Evolutionary conservation across 176 grass and related monocot species (phyloP).

Genomic region (Phoenix roebelenii): DNA sequence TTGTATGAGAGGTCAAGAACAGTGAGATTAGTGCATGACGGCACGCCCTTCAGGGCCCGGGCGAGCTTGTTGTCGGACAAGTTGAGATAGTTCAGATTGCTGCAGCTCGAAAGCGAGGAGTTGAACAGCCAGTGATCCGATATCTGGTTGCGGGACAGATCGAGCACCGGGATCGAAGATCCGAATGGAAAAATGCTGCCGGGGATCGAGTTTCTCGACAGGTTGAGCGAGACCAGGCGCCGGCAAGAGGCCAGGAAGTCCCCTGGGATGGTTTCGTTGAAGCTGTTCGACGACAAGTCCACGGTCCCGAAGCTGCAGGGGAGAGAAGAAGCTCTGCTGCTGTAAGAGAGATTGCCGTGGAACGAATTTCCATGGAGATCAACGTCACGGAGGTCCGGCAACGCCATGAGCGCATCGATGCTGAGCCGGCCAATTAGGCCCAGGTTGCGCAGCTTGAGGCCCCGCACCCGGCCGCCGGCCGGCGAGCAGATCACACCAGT

Average conservation of each 20-base stretch:
- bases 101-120: constrained; percentile 62
- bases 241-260: constrained; percentile 50
- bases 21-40: constrained; percentile 39
- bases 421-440: constrained; percentile 48
- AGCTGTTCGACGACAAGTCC: constrained; percentile 71
- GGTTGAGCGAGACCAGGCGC: constrained; percentile 43
- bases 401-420: constrained; percentile 43
- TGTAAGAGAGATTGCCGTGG: constrained; percentile 76
- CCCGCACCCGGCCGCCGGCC: constrained; percentile 27
- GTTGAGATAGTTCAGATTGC: constrained; percentile 62
- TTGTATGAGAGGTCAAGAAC: constrained; percentile 67
- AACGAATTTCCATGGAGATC: constrained; percentile 71
- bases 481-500: constrained; percentile 40
- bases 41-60: constrained; percentile 30
- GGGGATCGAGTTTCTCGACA: constrained; percentile 50
- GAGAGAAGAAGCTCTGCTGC: not conserved
- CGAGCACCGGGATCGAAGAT: constrained; percentile 45
- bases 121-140: constrained; percentile 47
- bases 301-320: constrained; percentile 41
- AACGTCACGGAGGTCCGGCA: constrained; percentile 38
- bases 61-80: constrained; percentile 70
- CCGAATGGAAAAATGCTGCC: constrained; percentile 51
- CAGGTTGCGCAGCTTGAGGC: constrained; percentile 66
- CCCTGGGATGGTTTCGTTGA: constrained; percentile 48
- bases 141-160: constrained; percentile 66